Conservation (phyloP, 371 early-diverging fungal genomes). For the Fennellomyces sp. region DNA sequence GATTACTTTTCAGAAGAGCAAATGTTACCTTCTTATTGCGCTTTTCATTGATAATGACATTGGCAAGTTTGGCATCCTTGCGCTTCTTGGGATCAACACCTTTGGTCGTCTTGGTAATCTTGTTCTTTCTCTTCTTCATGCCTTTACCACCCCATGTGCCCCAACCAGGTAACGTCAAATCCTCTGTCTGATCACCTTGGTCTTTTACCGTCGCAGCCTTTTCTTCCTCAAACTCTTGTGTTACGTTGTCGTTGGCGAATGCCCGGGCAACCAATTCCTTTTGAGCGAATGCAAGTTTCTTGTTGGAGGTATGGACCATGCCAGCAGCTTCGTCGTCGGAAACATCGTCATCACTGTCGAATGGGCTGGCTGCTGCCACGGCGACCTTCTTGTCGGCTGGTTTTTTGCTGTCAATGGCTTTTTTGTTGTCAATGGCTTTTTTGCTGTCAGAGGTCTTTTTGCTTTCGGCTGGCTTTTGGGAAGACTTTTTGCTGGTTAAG, state of each 20-base stretch:
- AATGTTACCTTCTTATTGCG: slow-evolving; percentile 70
- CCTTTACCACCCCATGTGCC: slow-evolving; percentile 89
- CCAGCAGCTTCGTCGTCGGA: slow-evolving; percentile 31
- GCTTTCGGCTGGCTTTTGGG: slow-evolving; percentile 18
- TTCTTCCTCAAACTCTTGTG: slow-evolving; percentile 88
- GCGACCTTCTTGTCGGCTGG: slow-evolving; percentile 14
- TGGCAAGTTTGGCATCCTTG: slow-evolving; percentile 77
- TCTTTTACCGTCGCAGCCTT: slow-evolving; percentile 70
- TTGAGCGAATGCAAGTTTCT: slow-evolving; percentile 66
- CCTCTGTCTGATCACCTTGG: slow-evolving; percentile 78
- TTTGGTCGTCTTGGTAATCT: slow-evolving; percentile 37
- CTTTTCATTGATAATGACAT: slow-evolving; percentile 94
- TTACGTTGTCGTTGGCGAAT: slow-evolving; percentile 91
- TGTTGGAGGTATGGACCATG: slow-evolving; percentile 54
- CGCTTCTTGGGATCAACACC: slow-evolving; percentile 73
- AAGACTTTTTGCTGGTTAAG: slow-evolving; percentile 23
- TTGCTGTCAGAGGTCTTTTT: slow-evolving; percentile 1
- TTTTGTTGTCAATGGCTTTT: not conserved
- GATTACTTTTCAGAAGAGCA: not conserved
- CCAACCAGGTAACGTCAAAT: slow-evolving; percentile 94
- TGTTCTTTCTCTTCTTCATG: slow-evolving; percentile 61
- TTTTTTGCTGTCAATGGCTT: slow-evolving; percentile 1
- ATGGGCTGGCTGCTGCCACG: not conserved
- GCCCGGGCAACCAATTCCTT: slow-evolving; percentile 90
- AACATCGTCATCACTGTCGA: slow-evolving; percentile 15